These are phyloP conservation scores for Gastrolobium bilobum DNA, from an alignment of 306 rosid species.

Conservation along the genomic window DNA sequence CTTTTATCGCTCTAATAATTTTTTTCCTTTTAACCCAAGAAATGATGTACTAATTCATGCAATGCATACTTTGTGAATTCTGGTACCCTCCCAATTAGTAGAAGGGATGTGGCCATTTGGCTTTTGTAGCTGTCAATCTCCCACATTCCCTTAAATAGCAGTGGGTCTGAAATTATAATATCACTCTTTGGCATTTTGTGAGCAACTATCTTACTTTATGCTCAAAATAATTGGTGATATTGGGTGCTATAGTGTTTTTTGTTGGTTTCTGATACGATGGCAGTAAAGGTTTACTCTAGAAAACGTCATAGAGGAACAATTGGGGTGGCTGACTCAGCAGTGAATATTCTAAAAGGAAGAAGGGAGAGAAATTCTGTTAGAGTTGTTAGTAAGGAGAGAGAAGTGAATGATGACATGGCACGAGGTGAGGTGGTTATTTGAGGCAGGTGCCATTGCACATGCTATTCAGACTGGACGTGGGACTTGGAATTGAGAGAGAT, in stretches of 20 bases:
- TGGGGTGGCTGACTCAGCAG: too few species aligned
- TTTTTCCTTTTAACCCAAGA: slow-evolving; percentile 18
- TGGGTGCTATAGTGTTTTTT: background rate
- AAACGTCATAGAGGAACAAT: too few species aligned
- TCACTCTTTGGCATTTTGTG: slow-evolving; percentile 27
- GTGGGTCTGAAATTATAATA: slow-evolving; percentile 20
- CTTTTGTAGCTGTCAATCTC: background rate
- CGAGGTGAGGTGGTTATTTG: too few species aligned
- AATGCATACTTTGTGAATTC: slow-evolving; percentile 6
- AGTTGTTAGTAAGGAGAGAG: too few species aligned
- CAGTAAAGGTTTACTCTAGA: too few species aligned
- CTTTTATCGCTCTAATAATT: background rate
- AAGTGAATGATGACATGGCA: too few species aligned
- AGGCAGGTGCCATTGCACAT: too few species aligned
- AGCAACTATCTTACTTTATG: slow-evolving; percentile 16
- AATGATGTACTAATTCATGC: slow-evolving; percentile 10
- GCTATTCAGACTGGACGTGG: too few species aligned
- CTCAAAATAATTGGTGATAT: slow-evolving; percentile 20
- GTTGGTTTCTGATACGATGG: too few species aligned
- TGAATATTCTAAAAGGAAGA: too few species aligned
- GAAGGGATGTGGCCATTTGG: slow-evolving; percentile 9
- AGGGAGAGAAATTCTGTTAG: too few species aligned
- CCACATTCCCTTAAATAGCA: slow-evolving; percentile 17
- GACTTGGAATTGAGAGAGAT: too few species aligned
- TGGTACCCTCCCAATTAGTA: slow-evolving; percentile 10